A percentile compares a stretch with the other conserved stretches of the same genome.
Conservation (phyloP, 768 basidiomycete species). For the Gloeopeniophorella convolvens region DNA sequence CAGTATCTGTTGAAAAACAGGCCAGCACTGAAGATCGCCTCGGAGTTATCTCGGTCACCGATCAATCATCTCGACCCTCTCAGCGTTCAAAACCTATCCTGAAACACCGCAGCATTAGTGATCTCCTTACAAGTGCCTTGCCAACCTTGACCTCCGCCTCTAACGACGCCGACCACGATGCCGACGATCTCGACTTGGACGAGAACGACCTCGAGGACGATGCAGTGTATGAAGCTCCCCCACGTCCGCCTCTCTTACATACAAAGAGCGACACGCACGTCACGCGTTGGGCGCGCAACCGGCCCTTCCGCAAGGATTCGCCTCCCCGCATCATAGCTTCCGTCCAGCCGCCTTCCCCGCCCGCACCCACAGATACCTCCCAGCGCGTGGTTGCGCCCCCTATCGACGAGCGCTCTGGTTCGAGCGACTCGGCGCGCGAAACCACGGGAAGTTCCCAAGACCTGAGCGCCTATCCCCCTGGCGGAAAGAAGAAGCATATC, state of each 20-base stretch:
- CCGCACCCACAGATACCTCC: slow-evolving; percentile 15
- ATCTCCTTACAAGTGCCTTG: slow-evolving; percentile 76
- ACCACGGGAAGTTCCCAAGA: slow-evolving; percentile 30
- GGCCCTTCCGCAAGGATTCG: slow-evolving; percentile 51
- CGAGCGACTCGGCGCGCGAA: slow-evolving; percentile 27
- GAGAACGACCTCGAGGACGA: slow-evolving; percentile 13
- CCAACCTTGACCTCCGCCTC: slow-evolving; percentile 59
- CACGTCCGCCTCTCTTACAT: slow-evolving; percentile 61
- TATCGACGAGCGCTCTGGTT: slow-evolving; percentile 17
- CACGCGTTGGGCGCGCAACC: slow-evolving; percentile 37
- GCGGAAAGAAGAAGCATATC: slow-evolving; percentile 78
- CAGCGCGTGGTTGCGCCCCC: slow-evolving; percentile 19
- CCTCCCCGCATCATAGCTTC: slow-evolving; percentile 55
- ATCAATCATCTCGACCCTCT: slow-evolving; percentile 15
- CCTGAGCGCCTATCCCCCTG: slow-evolving; percentile 24
- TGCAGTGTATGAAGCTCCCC: background rate
- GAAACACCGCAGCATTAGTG: slow-evolving; percentile 88
- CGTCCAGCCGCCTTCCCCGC: slow-evolving; percentile 4
- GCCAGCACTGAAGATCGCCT: slow-evolving; percentile 44
- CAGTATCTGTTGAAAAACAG: slow-evolving; percentile 33
- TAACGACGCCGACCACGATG: slow-evolving; percentile 36
- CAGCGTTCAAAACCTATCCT: slow-evolving; percentile 82
- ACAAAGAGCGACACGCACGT: slow-evolving; percentile 90
- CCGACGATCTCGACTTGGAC: too few species aligned
- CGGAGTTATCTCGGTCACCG: slow-evolving; percentile 35